A percentile compares a stretch with the other conserved stretches of the same genome.
These are phyloP conservation scores for Penicillium atrosanguineum DNA, from an alignment of 495 filamentous ascomycete genomes.

Conservation along the genomic window DNA sequence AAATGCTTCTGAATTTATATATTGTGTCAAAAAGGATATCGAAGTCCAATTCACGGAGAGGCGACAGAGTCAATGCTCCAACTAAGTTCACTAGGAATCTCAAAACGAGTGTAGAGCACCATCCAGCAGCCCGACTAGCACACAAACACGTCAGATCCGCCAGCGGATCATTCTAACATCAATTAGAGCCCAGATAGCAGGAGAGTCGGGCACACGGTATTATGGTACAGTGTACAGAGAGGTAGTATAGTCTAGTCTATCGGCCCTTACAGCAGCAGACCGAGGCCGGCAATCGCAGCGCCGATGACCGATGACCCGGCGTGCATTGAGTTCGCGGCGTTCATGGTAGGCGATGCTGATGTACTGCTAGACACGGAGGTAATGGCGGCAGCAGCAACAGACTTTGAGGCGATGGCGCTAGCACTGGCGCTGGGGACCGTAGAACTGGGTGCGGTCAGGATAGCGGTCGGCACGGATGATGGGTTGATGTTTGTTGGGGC, in stretches of 20 bases:
- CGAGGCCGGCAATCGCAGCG: constrained; percentile 15
- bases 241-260: not conserved
- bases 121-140: not conserved
- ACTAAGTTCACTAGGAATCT: not conserved
- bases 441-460: constrained; percentile 17
- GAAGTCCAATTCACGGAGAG: constrained; percentile 23
- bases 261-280: constrained; percentile 19
- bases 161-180: not conserved
- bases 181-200: not conserved
- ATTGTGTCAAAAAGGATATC: constrained; percentile 15
- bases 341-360: constrained; percentile 11
- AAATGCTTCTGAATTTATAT: not conserved
- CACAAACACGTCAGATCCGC: not conserved
- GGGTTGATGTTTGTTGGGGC: constrained; percentile 20
- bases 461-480: constrained; percentile 8
- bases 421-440: constrained; percentile 8
- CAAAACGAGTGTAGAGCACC: constrained; percentile 13
- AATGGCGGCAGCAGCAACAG: not conserved
- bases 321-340: constrained; percentile 18
- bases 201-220: not conserved
- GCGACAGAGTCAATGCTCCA: constrained; percentile 4
- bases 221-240: constrained; percentile 3
- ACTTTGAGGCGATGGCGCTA: constrained; percentile 1
- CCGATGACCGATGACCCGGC: constrained; percentile 17
- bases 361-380: constrained; percentile 8